These are phyloP conservation scores for Pyrus communis DNA, from an alignment of 306 rosid genomes.

Conservation along the genomic window DNA sequence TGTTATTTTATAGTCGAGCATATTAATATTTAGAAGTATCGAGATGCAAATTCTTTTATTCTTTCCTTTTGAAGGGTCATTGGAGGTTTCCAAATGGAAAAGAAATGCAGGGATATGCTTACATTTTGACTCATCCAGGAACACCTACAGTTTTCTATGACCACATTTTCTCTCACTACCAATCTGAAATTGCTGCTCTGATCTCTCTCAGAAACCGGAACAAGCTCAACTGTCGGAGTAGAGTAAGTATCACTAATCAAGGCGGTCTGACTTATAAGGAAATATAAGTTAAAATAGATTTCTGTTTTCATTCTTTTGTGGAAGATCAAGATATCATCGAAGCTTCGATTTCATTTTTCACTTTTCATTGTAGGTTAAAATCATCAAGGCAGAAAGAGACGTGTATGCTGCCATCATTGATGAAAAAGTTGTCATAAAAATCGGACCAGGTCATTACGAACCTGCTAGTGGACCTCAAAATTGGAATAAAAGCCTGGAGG, in stretches of 20 bases:
- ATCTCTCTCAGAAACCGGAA: slow-evolving; percentile 59
- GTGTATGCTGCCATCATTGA: slow-evolving; percentile 82
- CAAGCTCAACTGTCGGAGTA: slow-evolving; percentile 69
- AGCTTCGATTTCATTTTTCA: slow-evolving; percentile 9
- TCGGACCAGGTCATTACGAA: slow-evolving; percentile 88
- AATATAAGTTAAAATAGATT: neutral
- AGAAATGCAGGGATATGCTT: slow-evolving; percentile 99
- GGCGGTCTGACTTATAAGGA: neutral
- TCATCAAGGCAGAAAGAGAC: slow-evolving; percentile 74
- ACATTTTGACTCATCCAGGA: slow-evolving; percentile 95
- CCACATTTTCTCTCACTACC: slow-evolving; percentile 69
- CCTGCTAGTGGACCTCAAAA: slow-evolving; percentile 50
- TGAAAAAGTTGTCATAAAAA: slow-evolving; percentile 66
- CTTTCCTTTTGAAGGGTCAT: slow-evolving; percentile 69
- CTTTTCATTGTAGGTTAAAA: slow-evolving; percentile 45
- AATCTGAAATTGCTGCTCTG: slow-evolving; percentile 50
- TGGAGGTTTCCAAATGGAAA: slow-evolving; percentile 90
- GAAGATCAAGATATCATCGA: neutral
- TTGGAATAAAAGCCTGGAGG: slow-evolving; percentile 58
- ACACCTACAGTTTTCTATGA: slow-evolving; percentile 86
- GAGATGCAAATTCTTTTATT: neutral
- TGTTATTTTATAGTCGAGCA: neutral
- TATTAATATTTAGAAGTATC: neutral
- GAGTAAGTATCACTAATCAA: slow-evolving; percentile 41
- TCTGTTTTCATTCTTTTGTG: neutral